These are phyloP conservation scores for Colletotrichum sojae DNA, from an alignment of 2,329 filamentous ascomycete species.

Conservation along the genomic window DNA sequence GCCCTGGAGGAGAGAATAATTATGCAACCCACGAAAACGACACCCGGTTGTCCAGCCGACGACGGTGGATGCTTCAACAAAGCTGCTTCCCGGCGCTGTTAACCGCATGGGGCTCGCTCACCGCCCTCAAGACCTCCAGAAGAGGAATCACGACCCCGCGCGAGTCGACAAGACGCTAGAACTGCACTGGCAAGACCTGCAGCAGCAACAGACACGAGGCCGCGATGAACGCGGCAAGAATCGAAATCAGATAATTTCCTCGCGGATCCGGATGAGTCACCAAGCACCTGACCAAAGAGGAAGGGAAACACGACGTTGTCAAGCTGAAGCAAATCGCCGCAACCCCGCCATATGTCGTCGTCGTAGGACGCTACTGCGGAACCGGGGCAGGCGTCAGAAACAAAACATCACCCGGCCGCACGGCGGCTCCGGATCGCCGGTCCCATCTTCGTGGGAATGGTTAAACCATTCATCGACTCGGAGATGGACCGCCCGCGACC, in stretches of 20 bases:
- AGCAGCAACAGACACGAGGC: constrained; percentile 6
- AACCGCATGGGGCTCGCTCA: constrained; percentile 15
- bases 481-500: constrained; percentile 15
- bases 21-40: constrained; percentile 14
- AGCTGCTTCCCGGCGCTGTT: constrained; percentile 4
- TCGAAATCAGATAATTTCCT: constrained; percentile 7
- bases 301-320: background rate
- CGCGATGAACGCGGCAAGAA: background rate
- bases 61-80: constrained; percentile 15
- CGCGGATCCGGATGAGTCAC: background rate
- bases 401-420: constrained; percentile 11
- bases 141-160: constrained; percentile 21
- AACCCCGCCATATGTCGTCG: background rate
- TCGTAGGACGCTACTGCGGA: background rate
- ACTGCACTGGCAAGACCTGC: constrained; percentile 20
- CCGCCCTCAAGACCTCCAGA: constrained; percentile 28
- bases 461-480: constrained; percentile 13
- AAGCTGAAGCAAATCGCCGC: background rate
- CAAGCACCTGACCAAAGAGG: background rate
- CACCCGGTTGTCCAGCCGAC: constrained; percentile 34
- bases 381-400: constrained; percentile 17
- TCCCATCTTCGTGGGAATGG: constrained; percentile 27
- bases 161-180: constrained; percentile 12
- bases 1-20: background rate
- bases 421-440: constrained; percentile 38